These are phyloP conservation scores for Calophaca sinica DNA, from an alignment of 306 rosid genomes.

Conservation along the genomic window DNA sequence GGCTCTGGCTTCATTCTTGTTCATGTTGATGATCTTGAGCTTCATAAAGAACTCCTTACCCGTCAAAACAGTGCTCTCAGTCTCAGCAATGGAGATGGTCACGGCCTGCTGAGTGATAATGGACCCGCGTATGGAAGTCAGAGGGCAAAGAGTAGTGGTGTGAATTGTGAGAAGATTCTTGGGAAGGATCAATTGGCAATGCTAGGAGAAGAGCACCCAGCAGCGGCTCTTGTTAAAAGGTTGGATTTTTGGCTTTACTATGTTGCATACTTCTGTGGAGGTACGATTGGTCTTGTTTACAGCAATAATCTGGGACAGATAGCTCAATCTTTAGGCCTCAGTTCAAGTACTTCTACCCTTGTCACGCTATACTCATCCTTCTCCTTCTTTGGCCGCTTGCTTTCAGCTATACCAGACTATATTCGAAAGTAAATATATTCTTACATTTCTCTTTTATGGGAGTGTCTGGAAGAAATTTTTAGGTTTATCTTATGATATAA, in stretches of 20 bases:
- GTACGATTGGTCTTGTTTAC: conserved; percentile 94
- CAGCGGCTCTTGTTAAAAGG: conserved; percentile 59
- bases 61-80: conserved; percentile 53
- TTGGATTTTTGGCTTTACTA: conserved; percentile 93
- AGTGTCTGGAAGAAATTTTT: too few relatives aligned
- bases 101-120: conserved; percentile 33
- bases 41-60: conserved; percentile 77
- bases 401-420: conserved; percentile 92
- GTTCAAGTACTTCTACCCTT: conserved; percentile 63
- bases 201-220: conserved; percentile 89
- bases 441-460: neutral
- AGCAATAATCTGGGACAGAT: conserved; percentile 98
- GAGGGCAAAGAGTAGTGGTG: conserved; percentile 44
- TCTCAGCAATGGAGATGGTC: conserved; percentile 49
- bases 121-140: conserved; percentile 30
- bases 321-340: conserved; percentile 79
- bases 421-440: conserved; percentile 67
- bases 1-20: conserved; percentile 74
- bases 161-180: conserved; percentile 56
- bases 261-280: conserved; percentile 88
- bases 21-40: conserved; percentile 87
- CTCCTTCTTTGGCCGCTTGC: conserved; percentile 97
- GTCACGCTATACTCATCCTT: conserved; percentile 86
- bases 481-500: too few relatives aligned
- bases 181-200: conserved; percentile 66